phyloP scores from a whole-genome alignment of 2,329 filamentous ascomycete genomes.

The Purpureocillium takamizusanense region DNA sequence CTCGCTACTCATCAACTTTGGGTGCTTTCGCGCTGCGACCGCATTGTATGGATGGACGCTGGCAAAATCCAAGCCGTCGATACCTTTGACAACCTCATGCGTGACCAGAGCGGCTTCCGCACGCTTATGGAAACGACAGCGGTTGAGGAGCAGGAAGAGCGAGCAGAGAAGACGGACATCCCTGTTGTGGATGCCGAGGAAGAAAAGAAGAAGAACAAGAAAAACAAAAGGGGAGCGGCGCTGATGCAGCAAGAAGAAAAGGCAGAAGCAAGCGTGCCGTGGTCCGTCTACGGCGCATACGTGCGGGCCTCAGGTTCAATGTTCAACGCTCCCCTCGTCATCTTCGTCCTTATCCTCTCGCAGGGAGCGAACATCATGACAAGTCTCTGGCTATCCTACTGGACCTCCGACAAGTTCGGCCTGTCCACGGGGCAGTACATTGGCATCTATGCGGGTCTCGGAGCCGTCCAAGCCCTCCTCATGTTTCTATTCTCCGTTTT shows the following conservation, averaged over 20 bases:
- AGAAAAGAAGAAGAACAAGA: constrained; percentile 33
- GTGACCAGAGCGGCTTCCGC: constrained; percentile 66
- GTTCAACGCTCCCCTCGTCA: constrained; percentile 56
- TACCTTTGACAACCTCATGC: constrained; percentile 84
- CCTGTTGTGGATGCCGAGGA: constrained; percentile 22
- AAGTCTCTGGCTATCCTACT: constrained; percentile 87
- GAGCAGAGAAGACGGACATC: constrained; percentile 38
- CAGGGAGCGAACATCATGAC: constrained; percentile 83
- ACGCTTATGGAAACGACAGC: constrained; percentile 80
- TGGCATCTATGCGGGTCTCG: constrained; percentile 62
- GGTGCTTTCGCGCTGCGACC: constrained; percentile 81
- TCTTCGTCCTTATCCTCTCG: constrained; percentile 56
- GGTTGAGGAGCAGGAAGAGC: constrained; percentile 52
- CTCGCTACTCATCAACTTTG: constrained; percentile 93
- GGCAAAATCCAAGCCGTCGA: constrained; percentile 78
- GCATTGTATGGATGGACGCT: constrained; percentile 87
- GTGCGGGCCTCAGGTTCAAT: constrained; percentile 65
- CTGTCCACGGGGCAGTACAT: constrained; percentile 64
- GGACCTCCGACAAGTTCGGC: constrained; percentile 73
- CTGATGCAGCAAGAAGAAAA: constrained; percentile 69
- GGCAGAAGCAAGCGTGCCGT: constrained; percentile 67
- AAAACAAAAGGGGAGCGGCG: constrained; percentile 47
- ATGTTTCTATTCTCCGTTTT: constrained; percentile 75
- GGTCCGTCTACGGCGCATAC: constrained; percentile 72
- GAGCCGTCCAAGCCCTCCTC: constrained; percentile 59